Conservation (phyloP, 495 filamentous ascomycete genomes). For the Xeromyces bisporus region DNA sequence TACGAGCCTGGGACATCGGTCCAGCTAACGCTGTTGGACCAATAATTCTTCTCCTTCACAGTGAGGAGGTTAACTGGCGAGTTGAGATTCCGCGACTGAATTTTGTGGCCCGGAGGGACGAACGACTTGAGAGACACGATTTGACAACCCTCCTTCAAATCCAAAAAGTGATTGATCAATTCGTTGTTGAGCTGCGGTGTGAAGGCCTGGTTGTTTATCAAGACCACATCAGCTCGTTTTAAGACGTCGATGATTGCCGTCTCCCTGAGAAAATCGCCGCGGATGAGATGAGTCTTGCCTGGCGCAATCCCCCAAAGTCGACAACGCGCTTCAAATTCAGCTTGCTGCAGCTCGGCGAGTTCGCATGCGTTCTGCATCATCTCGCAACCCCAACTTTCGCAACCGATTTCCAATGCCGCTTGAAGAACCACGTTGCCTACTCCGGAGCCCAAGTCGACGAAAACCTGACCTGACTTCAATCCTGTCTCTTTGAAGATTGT, state of each 20-base stretch:
- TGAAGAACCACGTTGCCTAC: constrained; percentile 93
- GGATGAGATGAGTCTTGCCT: constrained; percentile 63
- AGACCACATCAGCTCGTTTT: constrained; percentile 71
- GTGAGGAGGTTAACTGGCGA: constrained; percentile 64
- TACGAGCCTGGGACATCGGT: constrained; percentile 68
- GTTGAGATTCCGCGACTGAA: constrained; percentile 49
- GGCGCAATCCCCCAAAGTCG: constrained; percentile 74
- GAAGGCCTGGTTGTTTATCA: constrained; percentile 97
- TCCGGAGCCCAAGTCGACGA: constrained; percentile 87
- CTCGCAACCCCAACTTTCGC: constrained; percentile 92
- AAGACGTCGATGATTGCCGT: constrained; percentile 51
- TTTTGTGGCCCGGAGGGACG: constrained; percentile 51
- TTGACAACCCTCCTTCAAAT: constrained; percentile 79
- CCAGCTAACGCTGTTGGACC: constrained; percentile 79
- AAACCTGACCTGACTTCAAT: constrained; percentile 63
- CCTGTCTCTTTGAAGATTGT: constrained; percentile 62
- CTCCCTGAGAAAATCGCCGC: constrained; percentile 71
- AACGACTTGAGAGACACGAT: constrained; percentile 77
- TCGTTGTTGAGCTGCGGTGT: constrained; percentile 68
- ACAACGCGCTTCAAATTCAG: constrained; percentile 71
- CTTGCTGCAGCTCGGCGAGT: constrained; percentile 68
- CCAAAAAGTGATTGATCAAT: constrained; percentile 78
- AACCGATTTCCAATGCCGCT: constrained; percentile 83
- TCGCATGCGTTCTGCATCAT: constrained; percentile 79
- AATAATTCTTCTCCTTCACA: constrained; percentile 61